These are phyloP conservation scores for Acacia crassicarpa DNA, from an alignment of 306 rosid genomes.

Conservation along the genomic window DNA sequence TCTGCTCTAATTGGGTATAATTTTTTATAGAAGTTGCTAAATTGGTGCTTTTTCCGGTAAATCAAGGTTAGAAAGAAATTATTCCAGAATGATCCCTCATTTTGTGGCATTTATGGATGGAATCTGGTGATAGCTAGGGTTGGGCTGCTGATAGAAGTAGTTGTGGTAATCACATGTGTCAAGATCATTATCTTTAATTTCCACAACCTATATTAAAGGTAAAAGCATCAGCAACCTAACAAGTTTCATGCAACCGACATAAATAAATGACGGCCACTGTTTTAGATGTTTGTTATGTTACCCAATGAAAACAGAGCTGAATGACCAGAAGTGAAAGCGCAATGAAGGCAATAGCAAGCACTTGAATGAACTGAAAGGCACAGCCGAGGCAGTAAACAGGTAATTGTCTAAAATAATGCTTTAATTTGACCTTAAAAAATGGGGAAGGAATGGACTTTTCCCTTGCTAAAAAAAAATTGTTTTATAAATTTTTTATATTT, in stretches of 20 bases:
- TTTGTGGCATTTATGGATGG: slow-evolving; percentile 14
- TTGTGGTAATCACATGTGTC: not conserved
- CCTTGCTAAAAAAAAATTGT: too few species aligned
- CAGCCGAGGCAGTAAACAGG: not conserved
- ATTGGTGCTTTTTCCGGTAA: not conserved
- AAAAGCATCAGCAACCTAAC: not conserved
- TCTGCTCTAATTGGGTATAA: too few species aligned
- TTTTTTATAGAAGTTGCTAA: too few species aligned
- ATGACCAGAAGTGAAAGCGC: not conserved
- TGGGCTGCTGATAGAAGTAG: slow-evolving; percentile 15
- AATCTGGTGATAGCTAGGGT: slow-evolving; percentile 19
- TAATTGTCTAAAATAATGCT: not conserved
- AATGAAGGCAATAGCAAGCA: not conserved
- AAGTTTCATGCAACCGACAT: not conserved
- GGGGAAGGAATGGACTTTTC: too few species aligned
- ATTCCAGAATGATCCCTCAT: slow-evolving; percentile 28
- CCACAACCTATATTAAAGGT: not conserved
- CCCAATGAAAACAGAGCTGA: not conserved
- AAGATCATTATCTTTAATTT: not conserved
- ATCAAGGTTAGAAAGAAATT: not conserved
- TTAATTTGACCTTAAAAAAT: not conserved
- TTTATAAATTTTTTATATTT: too few species aligned
- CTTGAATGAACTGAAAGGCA: not conserved
- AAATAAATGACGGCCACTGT: not conserved
- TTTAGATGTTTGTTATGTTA: not conserved